phyloP scores from a whole-genome alignment of 1,284 basidiomycete species.

The Sporisorium graminicola region DNA sequence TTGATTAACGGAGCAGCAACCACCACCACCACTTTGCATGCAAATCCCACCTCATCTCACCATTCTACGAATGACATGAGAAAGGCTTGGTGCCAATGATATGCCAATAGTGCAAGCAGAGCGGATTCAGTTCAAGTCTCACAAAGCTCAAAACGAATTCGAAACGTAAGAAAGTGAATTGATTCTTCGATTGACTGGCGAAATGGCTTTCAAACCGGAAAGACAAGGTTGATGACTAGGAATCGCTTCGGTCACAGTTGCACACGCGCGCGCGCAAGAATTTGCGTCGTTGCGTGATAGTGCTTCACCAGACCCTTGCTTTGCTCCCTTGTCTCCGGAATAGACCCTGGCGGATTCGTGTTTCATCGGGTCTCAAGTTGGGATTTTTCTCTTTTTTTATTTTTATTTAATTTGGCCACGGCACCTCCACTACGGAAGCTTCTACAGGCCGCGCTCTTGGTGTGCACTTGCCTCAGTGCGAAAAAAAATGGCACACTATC shows the following conservation, averaged over 20 bases:
- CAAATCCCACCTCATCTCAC: background rate
- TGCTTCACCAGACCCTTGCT: constrained; percentile 9
- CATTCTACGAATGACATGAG: background rate
- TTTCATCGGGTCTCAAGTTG: background rate
- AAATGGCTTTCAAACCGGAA: background rate
- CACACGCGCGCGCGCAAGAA: constrained; percentile 6
- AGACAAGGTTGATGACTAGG: constrained; percentile 12
- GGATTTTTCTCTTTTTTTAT: background rate
- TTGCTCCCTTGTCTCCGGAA: background rate
- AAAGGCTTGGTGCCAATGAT: background rate
- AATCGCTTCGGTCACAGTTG: background rate
- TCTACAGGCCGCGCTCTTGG: background rate
- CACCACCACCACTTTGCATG: background rate
- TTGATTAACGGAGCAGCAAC: background rate
- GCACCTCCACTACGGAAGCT: background rate
- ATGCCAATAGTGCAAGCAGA: background rate
- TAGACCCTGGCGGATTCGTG: too few species aligned
- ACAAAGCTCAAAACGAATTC: background rate
- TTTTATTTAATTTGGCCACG: background rate
- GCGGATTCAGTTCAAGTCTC: background rate
- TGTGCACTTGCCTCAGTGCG: background rate
- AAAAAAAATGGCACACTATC: background rate
- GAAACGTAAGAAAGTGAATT: background rate
- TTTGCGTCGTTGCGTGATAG: constrained; percentile 17
- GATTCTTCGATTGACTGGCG: background rate